Conservation (phyloP, 805 yeast genomes). For the Yamadazyma tumulicola region DNA sequence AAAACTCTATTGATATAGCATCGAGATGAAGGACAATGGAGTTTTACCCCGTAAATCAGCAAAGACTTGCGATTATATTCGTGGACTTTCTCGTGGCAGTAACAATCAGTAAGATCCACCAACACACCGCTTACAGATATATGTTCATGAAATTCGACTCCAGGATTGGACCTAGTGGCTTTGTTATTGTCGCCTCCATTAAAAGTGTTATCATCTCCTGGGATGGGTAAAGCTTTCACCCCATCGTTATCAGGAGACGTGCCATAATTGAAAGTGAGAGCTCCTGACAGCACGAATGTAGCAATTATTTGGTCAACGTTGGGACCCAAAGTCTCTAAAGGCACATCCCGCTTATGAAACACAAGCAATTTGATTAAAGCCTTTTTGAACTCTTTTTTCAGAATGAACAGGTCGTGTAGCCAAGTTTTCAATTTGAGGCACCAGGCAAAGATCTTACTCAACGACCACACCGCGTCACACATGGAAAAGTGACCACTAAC, state of each 20-base stretch:
- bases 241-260: conserved; percentile 12
- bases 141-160: conserved; percentile 16
- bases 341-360: conserved; percentile 47
- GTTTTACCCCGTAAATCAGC: conserved; percentile 6
- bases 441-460: conserved; percentile 54
- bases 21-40: conserved; percentile 34
- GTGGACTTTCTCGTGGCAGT: conserved; percentile 31
- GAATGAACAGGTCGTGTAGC: conserved; percentile 50
- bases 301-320: conserved; percentile 48
- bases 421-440: conserved; percentile 48
- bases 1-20: conserved; percentile 32
- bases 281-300: conserved; percentile 40
- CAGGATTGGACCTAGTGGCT: conserved; percentile 12
- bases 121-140: conserved; percentile 38
- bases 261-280: conserved; percentile 30
- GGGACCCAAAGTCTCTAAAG: conserved; percentile 47
- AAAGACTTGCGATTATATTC: conserved; percentile 9
- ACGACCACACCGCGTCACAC: conserved; percentile 44
- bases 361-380: conserved; percentile 49
- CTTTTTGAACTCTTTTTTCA: conserved; percentile 50
- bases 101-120: conserved; percentile 44
- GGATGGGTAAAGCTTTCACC: conserved; percentile 10
- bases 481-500: conserved; percentile 46
- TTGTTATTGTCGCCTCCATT: conserved; percentile 4
- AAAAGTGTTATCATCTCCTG: conserved; percentile 1